Percentiles rank a stretch among this genome's conserved stretches.
Evolutionary conservation across 2,329 filamentous ascomycete genomes (phyloP).

Genomic region (Teratosphaeria zuluensis): DNA sequence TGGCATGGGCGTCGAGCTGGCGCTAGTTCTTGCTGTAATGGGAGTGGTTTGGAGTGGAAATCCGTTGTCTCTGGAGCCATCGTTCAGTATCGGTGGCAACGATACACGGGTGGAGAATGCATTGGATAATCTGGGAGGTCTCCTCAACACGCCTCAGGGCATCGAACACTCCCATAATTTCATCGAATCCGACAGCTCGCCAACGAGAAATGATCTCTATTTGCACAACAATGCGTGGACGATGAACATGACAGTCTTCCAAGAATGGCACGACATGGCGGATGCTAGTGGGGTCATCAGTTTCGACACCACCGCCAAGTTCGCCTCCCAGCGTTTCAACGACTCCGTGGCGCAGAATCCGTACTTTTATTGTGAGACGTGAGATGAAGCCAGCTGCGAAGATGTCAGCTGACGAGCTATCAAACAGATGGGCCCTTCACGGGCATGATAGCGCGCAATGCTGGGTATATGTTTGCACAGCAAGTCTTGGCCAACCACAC

Average conservation of each 20-base stretch:
- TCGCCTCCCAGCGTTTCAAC: conserved; percentile 14
- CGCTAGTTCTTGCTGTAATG: conserved; percentile 17
- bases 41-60: conserved; percentile 18
- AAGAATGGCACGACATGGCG: conserved; percentile 31
- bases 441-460: conserved; percentile 14
- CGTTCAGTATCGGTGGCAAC: conserved; percentile 14
- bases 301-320: conserved; percentile 19
- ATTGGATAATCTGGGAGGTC: conserved; percentile 18
- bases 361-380: conserved; percentile 12
- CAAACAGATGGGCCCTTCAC: conserved; percentile 12
- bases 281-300: conserved; percentile 8
- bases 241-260: conserved; percentile 43
- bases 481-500: conserved; percentile 19
- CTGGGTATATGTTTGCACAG: conserved; percentile 11
- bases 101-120: conserved; percentile 26
- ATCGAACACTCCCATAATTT: conserved; percentile 44
- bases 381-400: neutral
- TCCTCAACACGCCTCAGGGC: conserved; percentile 16
- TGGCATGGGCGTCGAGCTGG: conserved; percentile 20
- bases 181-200: conserved; percentile 44
- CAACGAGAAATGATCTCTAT: conserved; percentile 45
- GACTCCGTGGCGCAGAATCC: conserved; percentile 14
- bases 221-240: conserved; percentile 35
- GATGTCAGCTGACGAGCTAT: neutral
- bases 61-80: conserved; percentile 30